Evolutionary conservation across 2,329 filamentous ascomycete genomes (phyloP), one percentile per base, ranked within the genome.

Genomic region (Neofusicoccum sp.): DNA sequence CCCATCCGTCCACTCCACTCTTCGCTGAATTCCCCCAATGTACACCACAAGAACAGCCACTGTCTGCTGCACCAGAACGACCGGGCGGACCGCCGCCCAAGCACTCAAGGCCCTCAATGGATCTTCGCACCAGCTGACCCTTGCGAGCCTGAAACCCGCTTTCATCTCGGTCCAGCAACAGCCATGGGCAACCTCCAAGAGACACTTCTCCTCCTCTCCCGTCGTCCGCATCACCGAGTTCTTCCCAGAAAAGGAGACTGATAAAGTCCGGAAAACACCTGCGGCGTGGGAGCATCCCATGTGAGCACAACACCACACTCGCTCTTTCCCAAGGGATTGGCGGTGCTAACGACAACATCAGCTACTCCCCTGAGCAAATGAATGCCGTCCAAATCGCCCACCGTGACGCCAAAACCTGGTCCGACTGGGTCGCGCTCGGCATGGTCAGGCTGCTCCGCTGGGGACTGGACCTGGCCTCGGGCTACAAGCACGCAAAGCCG

Each of bases 321-420:
- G 16, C 14, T 24, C 11, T 16, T 1, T n/a, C 20, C 56, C 33
- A 36, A 14, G 9, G 6, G 40, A 58, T 6, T 14, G 34, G 31
- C 14, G 3, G 11, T 20, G 24, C 61, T 61, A 28, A 60, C 33
- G 12, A 16, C 26, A 11, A 11, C 14, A 24, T 31, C 63, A 82
- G 87, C 63, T 96, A 90, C 74, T 90, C 89, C 30, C 83, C 89
- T 70, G 82, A 89, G 64, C 88, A 97, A 73, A 95, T 98, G 89
- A 79, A 84, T 26, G 71, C 74, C 24, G 85, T 98, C 53, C 79
- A 81, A 47, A 85, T 93, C 3, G 91, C 88, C 24, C 93, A 98
- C 71, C 88, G 93, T 26, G 75, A 87, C 66, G 86, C 89, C 1
- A 82, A 86, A 68, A 89, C 85, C 11, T 81, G 85, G 70, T 89